Conservation (phyloP, 2,329 filamentous ascomycete species). For the Canariomyces notabilis region DNA sequence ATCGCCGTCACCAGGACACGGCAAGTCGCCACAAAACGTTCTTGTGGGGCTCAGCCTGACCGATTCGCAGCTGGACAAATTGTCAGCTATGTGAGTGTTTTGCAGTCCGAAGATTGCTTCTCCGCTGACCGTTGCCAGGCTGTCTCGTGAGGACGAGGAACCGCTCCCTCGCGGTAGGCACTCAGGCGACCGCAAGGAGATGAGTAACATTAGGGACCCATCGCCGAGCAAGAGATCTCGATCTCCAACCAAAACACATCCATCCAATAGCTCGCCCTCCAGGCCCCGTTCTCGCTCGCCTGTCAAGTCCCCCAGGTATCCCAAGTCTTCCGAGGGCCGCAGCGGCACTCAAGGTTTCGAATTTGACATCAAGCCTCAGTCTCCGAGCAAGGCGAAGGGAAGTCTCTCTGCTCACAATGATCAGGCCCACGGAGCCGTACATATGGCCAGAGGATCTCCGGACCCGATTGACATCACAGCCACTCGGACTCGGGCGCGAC, state of each 20-base stretch:
- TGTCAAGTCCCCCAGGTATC: conserved; percentile 14
- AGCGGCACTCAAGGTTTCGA: conserved; percentile 9
- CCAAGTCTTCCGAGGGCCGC: conserved; percentile 6
- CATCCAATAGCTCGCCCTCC: conserved; percentile 1
- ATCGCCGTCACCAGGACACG: conserved; percentile 34
- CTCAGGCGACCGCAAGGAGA: neutral
- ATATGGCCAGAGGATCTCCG: neutral
- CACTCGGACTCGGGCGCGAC: conserved; percentile 9
- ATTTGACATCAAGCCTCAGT: neutral
- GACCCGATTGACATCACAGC: conserved; percentile 15
- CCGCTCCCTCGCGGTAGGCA: conserved; percentile 5
- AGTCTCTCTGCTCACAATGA: neutral
- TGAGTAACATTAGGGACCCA: neutral
- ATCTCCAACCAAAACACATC: conserved; percentile 14
- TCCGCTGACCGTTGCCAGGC: neutral
- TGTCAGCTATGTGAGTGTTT: conserved; percentile 40
- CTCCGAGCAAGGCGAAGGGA: conserved; percentile 11
- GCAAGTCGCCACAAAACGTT: conserved; percentile 35
- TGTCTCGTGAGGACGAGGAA: conserved; percentile 15
- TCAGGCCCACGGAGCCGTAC: neutral
- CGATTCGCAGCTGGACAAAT: conserved; percentile 44
- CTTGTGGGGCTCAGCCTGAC: conserved; percentile 46
- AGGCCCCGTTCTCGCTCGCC: conserved; percentile 24
- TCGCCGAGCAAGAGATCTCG: conserved; percentile 12
- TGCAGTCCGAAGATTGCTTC: conserved; percentile 10